phyloP scores from a whole-genome alignment of 176 grass and related monocot genomes.

The Dendrocalamus sinicus region DNA sequence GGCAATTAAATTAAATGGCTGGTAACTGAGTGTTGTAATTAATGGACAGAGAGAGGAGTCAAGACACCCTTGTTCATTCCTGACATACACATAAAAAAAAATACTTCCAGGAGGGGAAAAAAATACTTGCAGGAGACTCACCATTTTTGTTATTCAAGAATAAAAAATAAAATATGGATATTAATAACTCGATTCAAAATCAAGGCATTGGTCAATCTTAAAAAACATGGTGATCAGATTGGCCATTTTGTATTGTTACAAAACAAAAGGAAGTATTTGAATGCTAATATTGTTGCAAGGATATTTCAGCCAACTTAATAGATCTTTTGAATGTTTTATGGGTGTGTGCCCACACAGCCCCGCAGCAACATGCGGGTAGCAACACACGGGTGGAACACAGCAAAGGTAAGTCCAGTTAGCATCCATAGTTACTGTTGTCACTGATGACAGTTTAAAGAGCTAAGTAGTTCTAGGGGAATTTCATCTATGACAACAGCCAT shows the following conservation, averaged over 20 bases:
- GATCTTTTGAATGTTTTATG: background rate
- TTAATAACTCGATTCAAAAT: background rate
- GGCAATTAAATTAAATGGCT: background rate
- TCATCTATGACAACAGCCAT: constrained; percentile 19
- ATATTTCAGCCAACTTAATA: background rate
- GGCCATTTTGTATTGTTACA: background rate
- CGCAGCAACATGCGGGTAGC: background rate
- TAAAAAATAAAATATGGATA: background rate
- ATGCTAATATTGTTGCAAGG: background rate
- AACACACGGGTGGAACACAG: background rate
- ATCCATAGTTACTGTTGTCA: constrained; percentile 19
- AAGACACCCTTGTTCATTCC: background rate
- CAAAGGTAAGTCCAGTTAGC: background rate
- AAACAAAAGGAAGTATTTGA: background rate
- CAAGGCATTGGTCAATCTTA: background rate
- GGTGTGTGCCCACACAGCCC: background rate
- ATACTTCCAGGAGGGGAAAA: too few relatives aligned
- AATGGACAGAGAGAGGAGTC: background rate
- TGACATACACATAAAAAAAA: background rate
- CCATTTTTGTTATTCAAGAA: background rate
- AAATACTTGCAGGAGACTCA: background rate
- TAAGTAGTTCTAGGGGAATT: constrained; percentile 7
- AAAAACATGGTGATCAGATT: background rate
- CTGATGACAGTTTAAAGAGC: background rate
- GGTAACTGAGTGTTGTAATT: background rate